Base-by-base conservation (phyloP, 495 filamentous ascomycete species). In the Penicillium odoratum region DNA sequence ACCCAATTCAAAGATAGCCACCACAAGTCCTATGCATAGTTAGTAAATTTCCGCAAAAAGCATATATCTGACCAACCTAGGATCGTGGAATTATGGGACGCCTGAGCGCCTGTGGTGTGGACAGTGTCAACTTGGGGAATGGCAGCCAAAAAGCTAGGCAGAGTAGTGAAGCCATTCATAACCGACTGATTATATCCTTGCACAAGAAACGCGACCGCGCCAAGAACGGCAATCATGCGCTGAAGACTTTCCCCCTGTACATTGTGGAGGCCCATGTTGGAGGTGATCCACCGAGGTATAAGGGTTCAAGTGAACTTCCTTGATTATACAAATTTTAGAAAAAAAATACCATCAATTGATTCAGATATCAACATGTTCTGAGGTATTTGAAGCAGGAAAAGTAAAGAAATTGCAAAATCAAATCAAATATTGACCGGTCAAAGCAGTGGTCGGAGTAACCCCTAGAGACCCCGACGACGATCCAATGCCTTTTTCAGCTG, bases 1-100 rank as follows among this genome's bases (percentile, higher is more conserved):
- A 36, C 82, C 83, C 53, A 86, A 72, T 34, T 82, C 74, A 67
- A 84, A 86, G 16, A 84, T 72, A 3, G 82, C 81, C 10, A 81
- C 84, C 4, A 85, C 75, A 73, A 58, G 53, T 5, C 67, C 67
- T 42, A 62, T 60, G 11, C 53, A 13, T 10, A 3, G 8, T 46
- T 7, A 46, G 46, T 48, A 4, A 33, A 48, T 16, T 6, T n/a
- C 5, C 11, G 28, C 38, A 15, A 30, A 15, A 31, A 18, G 11
- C 15, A 16, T 51, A 40, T 51, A 33, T 2, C 26, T 51, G 4
- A 57, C 55, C 10, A 3, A 57, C 55, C 55, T 58, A 49, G 28
- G 25, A 58, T 58, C 9, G 50, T 53, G 9, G 56, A 53, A 29
- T 58, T 58, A 25, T 53, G 56, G 5, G 56, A 53, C 28, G 46